A percentile compares a stretch with the other conserved stretches of the same genome.
These are phyloP conservation scores for Balakata baccata DNA, from an alignment of 345 rosid species.

Conservation along the genomic window DNA sequence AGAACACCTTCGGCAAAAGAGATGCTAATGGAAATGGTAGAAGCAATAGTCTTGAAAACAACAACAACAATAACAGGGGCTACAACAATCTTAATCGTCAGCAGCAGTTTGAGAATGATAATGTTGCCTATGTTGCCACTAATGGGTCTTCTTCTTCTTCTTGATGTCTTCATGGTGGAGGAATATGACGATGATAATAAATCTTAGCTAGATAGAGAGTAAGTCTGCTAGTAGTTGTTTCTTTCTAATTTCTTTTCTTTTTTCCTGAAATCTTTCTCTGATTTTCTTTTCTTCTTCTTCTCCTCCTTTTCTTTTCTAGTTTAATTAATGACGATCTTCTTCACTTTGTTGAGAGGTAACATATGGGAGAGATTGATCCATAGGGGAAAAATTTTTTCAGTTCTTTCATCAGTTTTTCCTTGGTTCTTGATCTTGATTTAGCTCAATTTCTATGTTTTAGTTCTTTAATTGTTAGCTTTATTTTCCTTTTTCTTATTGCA, in stretches of 20 bases:
- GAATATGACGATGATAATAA: constrained; percentile 4
- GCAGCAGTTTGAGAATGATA: constrained; percentile 16
- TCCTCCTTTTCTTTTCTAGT: constrained; percentile 27
- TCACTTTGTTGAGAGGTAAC: constrained; percentile 35
- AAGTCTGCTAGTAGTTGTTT: constrained; percentile 14
- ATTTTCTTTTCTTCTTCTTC: constrained; percentile 6
- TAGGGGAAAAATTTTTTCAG: constrained; percentile 23
- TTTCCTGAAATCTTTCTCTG: constrained; percentile 11
- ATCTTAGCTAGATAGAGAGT: constrained; percentile 26
- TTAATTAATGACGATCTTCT: constrained; percentile 35
- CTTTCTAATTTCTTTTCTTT: neutral
- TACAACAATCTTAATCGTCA: neutral
- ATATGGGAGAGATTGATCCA: constrained; percentile 32
- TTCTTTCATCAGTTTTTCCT: constrained; percentile 10
- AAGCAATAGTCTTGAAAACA: constrained; percentile 2
- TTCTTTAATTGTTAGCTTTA: neutral
- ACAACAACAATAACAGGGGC: constrained; percentile 8
- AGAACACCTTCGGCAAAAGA: constrained; percentile 52
- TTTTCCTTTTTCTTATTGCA: neutral
- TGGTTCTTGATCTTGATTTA: neutral
- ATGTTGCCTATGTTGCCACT: constrained; percentile 15
- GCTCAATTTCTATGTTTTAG: neutral
- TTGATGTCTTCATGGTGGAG: constrained; percentile 7
- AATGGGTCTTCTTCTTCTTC: constrained; percentile 37
- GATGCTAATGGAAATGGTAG: constrained; percentile 18